Conservation (phyloP, 176 grass and related monocot species). For the Avena sativa region DNA sequence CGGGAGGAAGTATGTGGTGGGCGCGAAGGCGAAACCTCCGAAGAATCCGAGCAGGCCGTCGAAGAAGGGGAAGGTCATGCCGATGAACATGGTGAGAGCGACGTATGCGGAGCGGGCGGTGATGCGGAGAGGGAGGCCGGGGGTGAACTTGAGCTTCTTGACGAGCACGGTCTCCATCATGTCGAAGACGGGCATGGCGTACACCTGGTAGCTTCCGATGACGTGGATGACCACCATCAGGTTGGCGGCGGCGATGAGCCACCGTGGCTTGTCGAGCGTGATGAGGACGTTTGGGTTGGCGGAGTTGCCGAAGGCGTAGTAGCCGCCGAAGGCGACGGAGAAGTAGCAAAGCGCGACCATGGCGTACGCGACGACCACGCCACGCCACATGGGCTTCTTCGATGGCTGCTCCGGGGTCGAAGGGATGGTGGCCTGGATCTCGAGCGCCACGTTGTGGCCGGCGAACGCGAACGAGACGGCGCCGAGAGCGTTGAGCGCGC, state of each 20-base stretch:
- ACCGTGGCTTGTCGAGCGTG: not conserved
- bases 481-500: slow-evolving; percentile 49
- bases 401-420: slow-evolving; percentile 61
- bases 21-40: slow-evolving; percentile 50
- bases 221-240: slow-evolving; percentile 23
- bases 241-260: slow-evolving; percentile 22
- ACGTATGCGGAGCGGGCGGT: slow-evolving; percentile 14
- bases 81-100: slow-evolving; percentile 46
- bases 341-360: slow-evolving; percentile 65
- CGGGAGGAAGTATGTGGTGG: not conserved
- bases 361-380: slow-evolving; percentile 45
- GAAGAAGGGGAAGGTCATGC: slow-evolving; percentile 60
- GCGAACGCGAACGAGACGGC: slow-evolving; percentile 52
- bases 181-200: slow-evolving; percentile 7
- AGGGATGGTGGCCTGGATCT: slow-evolving; percentile 76
- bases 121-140: slow-evolving; percentile 5
- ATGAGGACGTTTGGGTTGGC: slow-evolving; percentile 63
- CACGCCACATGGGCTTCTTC: slow-evolving; percentile 74
- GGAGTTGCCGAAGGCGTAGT: slow-evolving; percentile 58
- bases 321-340: slow-evolving; percentile 54
- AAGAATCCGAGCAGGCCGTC: slow-evolving; percentile 59
- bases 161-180: slow-evolving; percentile 35
- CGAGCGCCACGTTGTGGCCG: slow-evolving; percentile 71
- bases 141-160: slow-evolving; percentile 29
- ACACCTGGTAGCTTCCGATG: slow-evolving; percentile 25